Base-by-base conservation (phyloP, 2,329 filamentous ascomycete genomes). In the Fusarium praegraminearum region DNA sequence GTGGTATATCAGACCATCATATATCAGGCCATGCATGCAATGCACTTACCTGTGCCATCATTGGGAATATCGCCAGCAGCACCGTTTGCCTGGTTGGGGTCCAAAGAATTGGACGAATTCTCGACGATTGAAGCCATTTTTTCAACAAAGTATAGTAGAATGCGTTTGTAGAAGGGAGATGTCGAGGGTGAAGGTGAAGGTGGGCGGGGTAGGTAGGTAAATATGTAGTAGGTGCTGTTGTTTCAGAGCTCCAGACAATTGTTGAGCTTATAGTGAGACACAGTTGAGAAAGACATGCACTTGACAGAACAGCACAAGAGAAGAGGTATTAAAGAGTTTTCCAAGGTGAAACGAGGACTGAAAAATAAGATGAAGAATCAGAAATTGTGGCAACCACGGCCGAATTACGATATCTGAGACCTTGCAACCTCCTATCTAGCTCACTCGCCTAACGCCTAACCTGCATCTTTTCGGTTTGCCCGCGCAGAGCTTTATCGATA, bases 21-120 rank as follows among this genome's bases (percentile, higher is more conserved):
- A 71, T 72, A 62, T 62, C 52, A 65, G 38, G 41, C 28, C 20
- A 50, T 38, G 36, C 18, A 26, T 24, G 28, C 6, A n/a, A 45
- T 30, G 24, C 43, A 76, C 82, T 70, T 80, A 93, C 91, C 91
- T 64, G 91, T 93, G 79, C 91, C 91, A 76, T 94, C 91, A 52
- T 86, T 88, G 52, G 90, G 86, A 45, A 89, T 79, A 49, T 86
- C 80, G 62, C 82, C 82, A 30, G 84, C 80, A 56, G 83, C 80
- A 63, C 82, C 82, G 40, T 74, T 70, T 20, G 79, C 58, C 33
- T 70, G 76, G 51, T 79, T 78, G 18, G 75, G 70, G 47, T 77
- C 79, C 71, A 86, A 76, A 36, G 80, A 79, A 73, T 85, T 85
- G 73, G 83, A 79, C 36, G 83, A 82, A 30, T 81, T 79, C 51